Evolutionary conservation across 345 rosid species (phyloP), one percentile per base, ranked within the genome.

Genomic region (Iberis pinnata): DNA sequence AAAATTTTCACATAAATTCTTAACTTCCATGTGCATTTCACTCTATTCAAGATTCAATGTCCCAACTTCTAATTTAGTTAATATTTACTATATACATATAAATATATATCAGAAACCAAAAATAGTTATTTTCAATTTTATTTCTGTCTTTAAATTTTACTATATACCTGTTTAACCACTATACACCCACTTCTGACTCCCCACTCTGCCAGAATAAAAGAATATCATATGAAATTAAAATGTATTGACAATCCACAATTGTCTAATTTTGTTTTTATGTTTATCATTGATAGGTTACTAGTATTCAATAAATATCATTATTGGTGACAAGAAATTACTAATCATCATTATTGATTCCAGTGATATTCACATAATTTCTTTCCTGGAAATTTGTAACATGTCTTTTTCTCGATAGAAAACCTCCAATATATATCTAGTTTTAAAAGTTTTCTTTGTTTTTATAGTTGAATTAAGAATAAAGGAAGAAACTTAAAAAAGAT

Each of bases 1-100:
- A 18, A 27, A 39, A 39, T 53, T 24, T 53, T 53, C 61, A 60
- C 66, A 67, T 67, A 67, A 67, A 53, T 67, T 53, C 71, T 40
- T 67, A 47, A 56, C 56, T 67, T 67, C 43, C 67, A 67, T 67
- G 71, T 67, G 66, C 67, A 60, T 53, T 53, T 60, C 71, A 60
- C 67, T 13, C 52, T 16, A 52, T 47, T 22, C 65, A 58, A 67
- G 71, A 60, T 60, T 67, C 71, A 44, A 53, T 60, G 60, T 60
- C 60, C 22, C 33, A 51, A 27, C 55, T 58, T 20, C 35, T 17
- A 14, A 41, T 56, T 57, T 20, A 22, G 10, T 16, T n/a, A n/a
- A n/a, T n/a, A n/a, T n/a, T n/a, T n/a, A n/a, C n/a, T n/a, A n/a
- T n/a, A n/a, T n/a, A n/a, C n/a, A n/a, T n/a, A n/a, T n/a, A n/a